Conservation (phyloP, 2,329 filamentous ascomycete species). For the Orbilia javanica region DNA sequence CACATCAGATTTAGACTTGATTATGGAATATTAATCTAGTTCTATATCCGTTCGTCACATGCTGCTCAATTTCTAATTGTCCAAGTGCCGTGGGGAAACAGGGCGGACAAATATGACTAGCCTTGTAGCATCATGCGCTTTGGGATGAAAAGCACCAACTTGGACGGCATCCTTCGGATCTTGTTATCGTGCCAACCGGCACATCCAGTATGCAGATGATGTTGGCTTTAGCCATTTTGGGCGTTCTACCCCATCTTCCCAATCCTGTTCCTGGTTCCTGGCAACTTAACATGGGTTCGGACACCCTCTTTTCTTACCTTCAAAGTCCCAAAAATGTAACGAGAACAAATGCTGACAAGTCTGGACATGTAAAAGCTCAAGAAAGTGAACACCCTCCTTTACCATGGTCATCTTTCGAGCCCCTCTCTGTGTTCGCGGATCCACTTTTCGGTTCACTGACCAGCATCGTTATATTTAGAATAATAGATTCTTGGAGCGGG, state of each 20-base stretch:
- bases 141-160: slow-evolving; percentile 49
- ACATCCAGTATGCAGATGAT: slow-evolving; percentile 52
- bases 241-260: slow-evolving; percentile 45
- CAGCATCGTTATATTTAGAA: slow-evolving; percentile 56
- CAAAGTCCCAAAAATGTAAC: slow-evolving; percentile 39
- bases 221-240: slow-evolving; percentile 55
- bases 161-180: slow-evolving; percentile 57
- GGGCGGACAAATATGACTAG: slow-evolving; percentile 40
- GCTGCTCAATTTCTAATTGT: slow-evolving; percentile 36
- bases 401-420: slow-evolving; percentile 10
- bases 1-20: slow-evolving; percentile 26
- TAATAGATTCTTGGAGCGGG: slow-evolving; percentile 49
- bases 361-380: slow-evolving; percentile 1
- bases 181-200: slow-evolving; percentile 47
- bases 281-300: slow-evolving; percentile 56
- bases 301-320: slow-evolving; percentile 50
- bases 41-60: slow-evolving; percentile 25
- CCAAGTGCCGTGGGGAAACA: slow-evolving; percentile 48
- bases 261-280: slow-evolving; percentile 58
- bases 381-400: slow-evolving; percentile 23
- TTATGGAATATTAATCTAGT: neutral
- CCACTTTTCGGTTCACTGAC: slow-evolving; percentile 50
- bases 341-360: slow-evolving; percentile 33
- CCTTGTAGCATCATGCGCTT: slow-evolving; percentile 40
- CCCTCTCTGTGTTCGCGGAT: slow-evolving; percentile 29